Conservation (phyloP, 805 yeast genomes). For the Tetrapisispora nanseiensis region DNA sequence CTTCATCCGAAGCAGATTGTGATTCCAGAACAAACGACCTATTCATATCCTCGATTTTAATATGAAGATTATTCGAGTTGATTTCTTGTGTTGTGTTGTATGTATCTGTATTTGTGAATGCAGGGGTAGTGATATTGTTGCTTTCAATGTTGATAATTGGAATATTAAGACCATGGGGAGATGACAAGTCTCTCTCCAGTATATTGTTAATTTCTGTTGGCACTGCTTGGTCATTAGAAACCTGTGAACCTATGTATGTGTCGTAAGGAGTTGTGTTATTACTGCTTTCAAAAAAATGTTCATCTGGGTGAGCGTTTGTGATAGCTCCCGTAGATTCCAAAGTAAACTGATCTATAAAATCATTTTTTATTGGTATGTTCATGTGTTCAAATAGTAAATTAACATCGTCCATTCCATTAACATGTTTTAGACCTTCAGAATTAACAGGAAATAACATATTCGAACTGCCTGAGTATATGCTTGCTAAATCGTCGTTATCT, state of each 20-base stretch:
- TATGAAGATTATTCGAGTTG: background rate
- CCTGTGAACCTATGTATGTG: slow-evolving; percentile 14
- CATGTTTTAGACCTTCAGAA: slow-evolving; percentile 19
- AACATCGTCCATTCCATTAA: slow-evolving; percentile 17
- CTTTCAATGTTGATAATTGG: slow-evolving; percentile 2
- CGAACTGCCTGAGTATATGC: slow-evolving; percentile 21
- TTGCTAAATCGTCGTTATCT: slow-evolving; percentile 23
- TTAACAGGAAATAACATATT: slow-evolving; percentile 18
- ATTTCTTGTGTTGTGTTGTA: background rate
- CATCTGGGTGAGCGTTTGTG: background rate
- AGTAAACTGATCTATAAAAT: background rate
- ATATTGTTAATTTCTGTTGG: background rate
- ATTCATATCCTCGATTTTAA: background rate
- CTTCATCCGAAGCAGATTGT: background rate
- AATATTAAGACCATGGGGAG: background rate
- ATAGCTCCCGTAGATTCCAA: background rate
- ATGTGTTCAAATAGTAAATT: slow-evolving; percentile 11
- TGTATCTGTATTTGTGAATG: background rate
- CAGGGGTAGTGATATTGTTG: background rate
- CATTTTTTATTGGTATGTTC: slow-evolving; percentile 4
- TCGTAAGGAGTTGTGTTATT: slow-evolving; percentile 1
- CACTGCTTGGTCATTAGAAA: slow-evolving; percentile 9
- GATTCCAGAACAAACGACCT: background rate
- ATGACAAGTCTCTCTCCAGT: background rate
- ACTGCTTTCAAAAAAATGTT: background rate